Evolutionary conservation across 1,284 basidiomycete species (phyloP).

Genomic region (Tylopilus sp.): DNA sequence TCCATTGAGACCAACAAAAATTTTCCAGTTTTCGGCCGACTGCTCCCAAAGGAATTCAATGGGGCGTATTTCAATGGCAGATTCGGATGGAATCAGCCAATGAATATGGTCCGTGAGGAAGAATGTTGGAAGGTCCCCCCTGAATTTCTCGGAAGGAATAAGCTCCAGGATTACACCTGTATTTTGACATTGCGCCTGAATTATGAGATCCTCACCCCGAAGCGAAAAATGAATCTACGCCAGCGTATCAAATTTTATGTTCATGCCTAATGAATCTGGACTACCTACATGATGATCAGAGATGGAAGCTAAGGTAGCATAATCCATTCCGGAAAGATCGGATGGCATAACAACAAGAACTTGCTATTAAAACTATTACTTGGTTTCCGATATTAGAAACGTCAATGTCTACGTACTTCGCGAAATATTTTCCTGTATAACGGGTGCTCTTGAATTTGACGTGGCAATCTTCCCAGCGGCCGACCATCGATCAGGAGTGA

Average conservation of each 20-base stretch:
- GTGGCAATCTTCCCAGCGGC: slow-evolving; percentile 50
- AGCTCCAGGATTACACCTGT: slow-evolving; percentile 40
- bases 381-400: not conserved
- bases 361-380: slow-evolving; percentile 35
- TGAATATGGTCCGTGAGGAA: slow-evolving; percentile 48
- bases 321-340: slow-evolving; percentile 48
- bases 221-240: slow-evolving; percentile 47
- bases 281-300: slow-evolving; percentile 33
- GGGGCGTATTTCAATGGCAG: slow-evolving; percentile 50
- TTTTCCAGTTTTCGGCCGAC: slow-evolving; percentile 12
- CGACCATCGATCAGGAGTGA: slow-evolving; percentile 41
- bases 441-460: slow-evolving; percentile 36
- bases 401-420: slow-evolving; percentile 25
- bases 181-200: slow-evolving; percentile 36
- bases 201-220: slow-evolving; percentile 31
- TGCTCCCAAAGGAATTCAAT: slow-evolving; percentile 31
- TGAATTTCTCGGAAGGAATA: slow-evolving; percentile 48
- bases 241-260: not conserved
- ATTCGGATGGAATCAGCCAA: slow-evolving; percentile 48
- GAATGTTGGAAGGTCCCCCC: slow-evolving; percentile 50
- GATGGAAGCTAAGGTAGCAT: slow-evolving; percentile 40
- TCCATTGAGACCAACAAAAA: slow-evolving; percentile 2
- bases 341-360: slow-evolving; percentile 48
- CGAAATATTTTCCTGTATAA: slow-evolving; percentile 44
- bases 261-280: not conserved